phyloP scores from a whole-genome alignment of 2,329 filamentous ascomycete genomes.

The Aspergillus sp. region DNA sequence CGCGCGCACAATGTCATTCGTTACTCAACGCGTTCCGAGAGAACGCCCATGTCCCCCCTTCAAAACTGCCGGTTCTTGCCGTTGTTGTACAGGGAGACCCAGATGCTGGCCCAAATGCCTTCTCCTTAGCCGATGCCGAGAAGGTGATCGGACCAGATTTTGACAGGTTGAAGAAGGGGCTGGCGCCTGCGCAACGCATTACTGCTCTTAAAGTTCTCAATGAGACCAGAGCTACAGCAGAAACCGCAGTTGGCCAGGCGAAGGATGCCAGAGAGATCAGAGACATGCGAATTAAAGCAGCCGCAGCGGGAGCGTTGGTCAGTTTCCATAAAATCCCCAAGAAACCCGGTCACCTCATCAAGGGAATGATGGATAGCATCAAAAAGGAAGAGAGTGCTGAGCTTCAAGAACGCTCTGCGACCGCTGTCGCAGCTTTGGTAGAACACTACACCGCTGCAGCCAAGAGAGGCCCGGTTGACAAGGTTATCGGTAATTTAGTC shows the following conservation, averaged over 20 bases:
- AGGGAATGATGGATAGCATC: conserved; percentile 96
- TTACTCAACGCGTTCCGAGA: conserved; percentile 90
- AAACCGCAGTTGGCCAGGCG: conserved; percentile 75
- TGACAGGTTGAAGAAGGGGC: conserved; percentile 81
- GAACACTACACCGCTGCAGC: conserved; percentile 78
- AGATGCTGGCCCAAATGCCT: conserved; percentile 87
- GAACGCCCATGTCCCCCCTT: conserved; percentile 74
- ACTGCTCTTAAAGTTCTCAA: conserved; percentile 76
- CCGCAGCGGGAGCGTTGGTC: conserved; percentile 82
- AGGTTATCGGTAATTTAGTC: conserved; percentile 91
- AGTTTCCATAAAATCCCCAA: conserved; percentile 86
- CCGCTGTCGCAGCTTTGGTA: conserved; percentile 81
- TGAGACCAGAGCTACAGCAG: conserved; percentile 71
- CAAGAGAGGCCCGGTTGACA: conserved; percentile 84
- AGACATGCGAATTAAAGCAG: conserved; percentile 82
- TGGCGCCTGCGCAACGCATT: conserved; percentile 83
- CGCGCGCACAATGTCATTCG: conserved; percentile 86
- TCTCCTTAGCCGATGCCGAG: conserved; percentile 83
- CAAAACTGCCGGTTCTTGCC: conserved; percentile 75
- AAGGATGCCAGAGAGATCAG: conserved; percentile 74
- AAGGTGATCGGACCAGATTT: conserved; percentile 84
- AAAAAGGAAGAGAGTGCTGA: conserved; percentile 92
- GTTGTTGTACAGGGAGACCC: conserved; percentile 92
- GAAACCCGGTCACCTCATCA: conserved; percentile 90
- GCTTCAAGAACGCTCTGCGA: conserved; percentile 81